Evolutionary conservation across 192 early-diverging fungal species (phyloP).

Genomic region (Podila epigama): DNA sequence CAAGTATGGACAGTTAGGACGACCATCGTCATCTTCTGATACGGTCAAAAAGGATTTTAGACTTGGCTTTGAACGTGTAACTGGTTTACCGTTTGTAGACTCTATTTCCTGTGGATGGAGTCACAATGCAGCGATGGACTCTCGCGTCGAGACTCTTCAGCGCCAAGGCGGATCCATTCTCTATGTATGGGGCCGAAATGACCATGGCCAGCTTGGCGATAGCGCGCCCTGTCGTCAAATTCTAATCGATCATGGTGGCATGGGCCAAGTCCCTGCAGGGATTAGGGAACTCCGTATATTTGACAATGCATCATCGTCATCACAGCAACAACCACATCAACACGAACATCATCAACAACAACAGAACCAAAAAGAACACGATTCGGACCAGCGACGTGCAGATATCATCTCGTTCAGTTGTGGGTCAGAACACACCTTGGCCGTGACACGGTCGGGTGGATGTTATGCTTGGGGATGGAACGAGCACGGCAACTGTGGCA

Average conservation of each 20-base stretch:
- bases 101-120: conserved; percentile 70
- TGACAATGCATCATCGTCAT: background rate
- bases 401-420: conserved; percentile 54
- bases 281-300: no score
- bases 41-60: conserved; percentile 32
- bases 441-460: conserved; percentile 49
- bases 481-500: conserved; percentile 90
- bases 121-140: conserved; percentile 49
- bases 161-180: conserved; percentile 5
- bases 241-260: no score
- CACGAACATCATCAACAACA: background rate
- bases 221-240: background rate
- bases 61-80: conserved; percentile 52
- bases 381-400: background rate
- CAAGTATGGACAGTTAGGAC: conserved; percentile 71
- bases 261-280: no score
- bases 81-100: conserved; percentile 25
- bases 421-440: conserved; percentile 82
- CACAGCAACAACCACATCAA: background rate
- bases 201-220: conserved; percentile 75
- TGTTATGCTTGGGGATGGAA: conserved; percentile 92
- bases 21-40: background rate
- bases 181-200: conserved; percentile 76
- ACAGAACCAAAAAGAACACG: background rate
- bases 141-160: conserved; percentile 27